Conservation (phyloP, 2,329 filamentous ascomycete genomes). For the Diaporthe humulicola region DNA sequence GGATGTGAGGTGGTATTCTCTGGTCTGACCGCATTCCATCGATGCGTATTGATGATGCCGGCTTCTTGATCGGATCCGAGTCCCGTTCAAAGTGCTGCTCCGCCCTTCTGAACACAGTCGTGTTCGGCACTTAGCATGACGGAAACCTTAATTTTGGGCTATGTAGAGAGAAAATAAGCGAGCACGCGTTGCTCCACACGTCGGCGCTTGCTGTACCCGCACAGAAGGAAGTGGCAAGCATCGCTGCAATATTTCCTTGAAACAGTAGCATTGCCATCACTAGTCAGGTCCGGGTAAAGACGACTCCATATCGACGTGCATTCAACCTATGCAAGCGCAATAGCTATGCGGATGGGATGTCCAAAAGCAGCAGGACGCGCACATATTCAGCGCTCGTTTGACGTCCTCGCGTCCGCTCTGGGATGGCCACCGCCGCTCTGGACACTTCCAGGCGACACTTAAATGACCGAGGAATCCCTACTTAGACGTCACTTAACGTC, state of each 20-base stretch:
- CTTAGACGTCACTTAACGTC: conserved; percentile 1
- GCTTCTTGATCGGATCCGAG: neutral
- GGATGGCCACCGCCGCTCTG: neutral
- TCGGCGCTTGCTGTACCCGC: neutral
- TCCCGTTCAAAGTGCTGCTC: neutral
- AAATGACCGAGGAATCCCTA: conserved; percentile 1
- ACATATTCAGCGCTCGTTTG: neutral
- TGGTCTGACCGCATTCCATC: neutral
- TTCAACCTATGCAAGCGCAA: conserved; percentile 4
- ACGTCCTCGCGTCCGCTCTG: conserved; percentile 6
- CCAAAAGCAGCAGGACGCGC: conserved; percentile 6
- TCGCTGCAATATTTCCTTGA: neutral
- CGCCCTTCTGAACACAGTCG: neutral
- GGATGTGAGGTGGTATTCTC: too few species aligned
- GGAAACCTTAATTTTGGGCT: neutral
- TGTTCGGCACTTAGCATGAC: neutral
- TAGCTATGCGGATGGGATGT: conserved; percentile 1
- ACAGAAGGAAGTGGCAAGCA: neutral
- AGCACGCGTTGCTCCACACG: neutral
- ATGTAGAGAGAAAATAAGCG: neutral
- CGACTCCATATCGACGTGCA: conserved; percentile 17
- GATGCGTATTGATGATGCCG: neutral
- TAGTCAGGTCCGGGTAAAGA: conserved; percentile 24
- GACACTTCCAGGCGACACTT: conserved; percentile 13
- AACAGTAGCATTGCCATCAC: conserved; percentile 4